Conservation (phyloP, 2,329 filamentous ascomycete species). For the Trichoderma endophyticum region DNA sequence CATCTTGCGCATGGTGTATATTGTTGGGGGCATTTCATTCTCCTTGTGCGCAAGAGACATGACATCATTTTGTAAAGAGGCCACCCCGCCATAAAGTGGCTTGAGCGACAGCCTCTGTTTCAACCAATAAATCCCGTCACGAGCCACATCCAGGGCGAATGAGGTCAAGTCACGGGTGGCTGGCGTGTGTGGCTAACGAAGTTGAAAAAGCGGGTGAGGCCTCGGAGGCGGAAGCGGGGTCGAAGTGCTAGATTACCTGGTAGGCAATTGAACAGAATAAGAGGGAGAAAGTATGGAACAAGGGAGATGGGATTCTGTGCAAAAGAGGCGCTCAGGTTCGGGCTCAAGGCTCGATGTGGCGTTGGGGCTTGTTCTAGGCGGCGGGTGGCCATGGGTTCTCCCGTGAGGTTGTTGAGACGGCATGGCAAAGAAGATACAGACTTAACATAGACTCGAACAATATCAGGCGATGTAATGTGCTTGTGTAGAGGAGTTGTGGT, state of each 20-base stretch:
- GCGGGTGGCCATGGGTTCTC: conserved; percentile 9
- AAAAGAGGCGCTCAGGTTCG: not conserved
- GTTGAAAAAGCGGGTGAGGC: not conserved
- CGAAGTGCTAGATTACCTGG: too few species aligned
- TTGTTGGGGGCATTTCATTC: not conserved
- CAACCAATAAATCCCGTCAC: not conserved
- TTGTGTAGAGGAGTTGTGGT: not conserved
- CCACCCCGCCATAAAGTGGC: not conserved
- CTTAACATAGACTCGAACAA: not conserved
- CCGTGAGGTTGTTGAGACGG: conserved; percentile 13
- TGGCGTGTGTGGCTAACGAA: conserved; percentile 4
- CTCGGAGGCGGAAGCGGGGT: conserved; percentile 3
- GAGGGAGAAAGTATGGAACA: too few species aligned
- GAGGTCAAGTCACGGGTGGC: conserved; percentile 4
- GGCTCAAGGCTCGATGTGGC: not conserved
- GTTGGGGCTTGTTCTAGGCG: not conserved
- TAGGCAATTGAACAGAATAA: not conserved
- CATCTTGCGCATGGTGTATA: too few species aligned
- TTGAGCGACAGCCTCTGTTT: not conserved
- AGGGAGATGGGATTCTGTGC: too few species aligned
- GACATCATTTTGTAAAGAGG: not conserved
- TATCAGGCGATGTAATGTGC: not conserved
- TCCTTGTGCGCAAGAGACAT: not conserved
- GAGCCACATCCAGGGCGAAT: conserved; percentile 6
- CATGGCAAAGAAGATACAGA: not conserved